phyloP scores from a whole-genome alignment of 352 stramenopile genomes.

The Globisporangium cylindrosporum region DNA sequence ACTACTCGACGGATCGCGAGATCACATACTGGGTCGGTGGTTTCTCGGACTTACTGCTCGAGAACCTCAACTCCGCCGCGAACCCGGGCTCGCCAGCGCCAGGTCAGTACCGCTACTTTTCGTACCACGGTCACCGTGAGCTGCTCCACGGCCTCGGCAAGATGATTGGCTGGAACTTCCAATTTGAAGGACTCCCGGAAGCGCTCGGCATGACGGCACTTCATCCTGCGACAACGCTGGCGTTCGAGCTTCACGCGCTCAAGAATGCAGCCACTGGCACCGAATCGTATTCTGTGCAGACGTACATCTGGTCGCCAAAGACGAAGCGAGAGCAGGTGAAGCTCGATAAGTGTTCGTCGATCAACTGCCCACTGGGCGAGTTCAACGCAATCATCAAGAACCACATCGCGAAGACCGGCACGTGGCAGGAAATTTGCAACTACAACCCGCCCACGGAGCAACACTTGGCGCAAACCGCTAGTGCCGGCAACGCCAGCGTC shows the following conservation, averaged over 20 bases:
- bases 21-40: conserved; percentile 85
- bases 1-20: conserved; percentile 73
- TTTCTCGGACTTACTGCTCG: conserved; percentile 64
- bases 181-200: conserved; percentile 60
- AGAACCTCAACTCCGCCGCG: conserved; percentile 53
- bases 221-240: conserved; percentile 75
- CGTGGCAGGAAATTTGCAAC: conserved; percentile 81
- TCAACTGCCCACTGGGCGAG: conserved; percentile 70
- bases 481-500: background rate
- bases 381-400: conserved; percentile 69
- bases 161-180: conserved; percentile 77
- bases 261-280: conserved; percentile 14
- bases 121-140: conserved; percentile 81
- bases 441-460: conserved; percentile 39
- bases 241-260: conserved; percentile 71
- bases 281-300: conserved; percentile 67
- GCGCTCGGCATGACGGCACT: conserved; percentile 67
- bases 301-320: conserved; percentile 71
- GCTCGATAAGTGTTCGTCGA: conserved; percentile 72
- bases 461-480: conserved; percentile 17
- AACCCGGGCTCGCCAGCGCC: conserved; percentile 43
- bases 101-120: conserved; percentile 70
- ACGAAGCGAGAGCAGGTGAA: conserved; percentile 66
- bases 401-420: conserved; percentile 67
- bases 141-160: conserved; percentile 73